Conservation (phyloP, 306 rosid genomes). For the Hippophae tibetana region DNA sequence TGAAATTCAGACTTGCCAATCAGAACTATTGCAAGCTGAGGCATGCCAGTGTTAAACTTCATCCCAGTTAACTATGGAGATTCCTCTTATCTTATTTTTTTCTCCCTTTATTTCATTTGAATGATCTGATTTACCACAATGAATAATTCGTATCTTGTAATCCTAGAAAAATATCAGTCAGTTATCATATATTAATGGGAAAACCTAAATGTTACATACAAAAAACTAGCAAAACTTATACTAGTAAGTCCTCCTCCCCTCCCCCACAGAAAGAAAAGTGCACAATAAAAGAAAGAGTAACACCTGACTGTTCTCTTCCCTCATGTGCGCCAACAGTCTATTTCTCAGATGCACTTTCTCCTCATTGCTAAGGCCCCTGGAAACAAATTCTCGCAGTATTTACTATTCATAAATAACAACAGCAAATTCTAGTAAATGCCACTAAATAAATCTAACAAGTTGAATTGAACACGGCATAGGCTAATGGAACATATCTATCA, state of each 20-base stretch:
- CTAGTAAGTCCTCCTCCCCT: neutral
- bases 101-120: neutral
- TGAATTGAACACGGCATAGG: neutral
- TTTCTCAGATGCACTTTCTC: constrained; percentile 76
- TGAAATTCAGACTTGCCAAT: too few species aligned
- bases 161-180: neutral
- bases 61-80: too few species aligned
- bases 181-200: neutral
- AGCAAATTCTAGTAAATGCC: neutral
- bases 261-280: constrained; percentile 3
- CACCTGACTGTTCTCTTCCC: constrained; percentile 86
- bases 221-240: neutral
- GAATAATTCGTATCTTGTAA: neutral
- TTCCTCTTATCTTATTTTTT: too few species aligned
- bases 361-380: constrained; percentile 78
- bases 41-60: too few species aligned
- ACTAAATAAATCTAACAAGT: neutral
- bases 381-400: constrained; percentile 17
- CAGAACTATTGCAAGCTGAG: too few species aligned
- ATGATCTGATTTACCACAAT: neutral
- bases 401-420: neutral
- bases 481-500: too few species aligned
- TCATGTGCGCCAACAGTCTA: constrained; percentile 66
- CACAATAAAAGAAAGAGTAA: constrained; percentile 12
- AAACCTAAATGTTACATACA: neutral